Conservation (phyloP, 768 basidiomycete genomes). For the Serendipita sp. region DNA sequence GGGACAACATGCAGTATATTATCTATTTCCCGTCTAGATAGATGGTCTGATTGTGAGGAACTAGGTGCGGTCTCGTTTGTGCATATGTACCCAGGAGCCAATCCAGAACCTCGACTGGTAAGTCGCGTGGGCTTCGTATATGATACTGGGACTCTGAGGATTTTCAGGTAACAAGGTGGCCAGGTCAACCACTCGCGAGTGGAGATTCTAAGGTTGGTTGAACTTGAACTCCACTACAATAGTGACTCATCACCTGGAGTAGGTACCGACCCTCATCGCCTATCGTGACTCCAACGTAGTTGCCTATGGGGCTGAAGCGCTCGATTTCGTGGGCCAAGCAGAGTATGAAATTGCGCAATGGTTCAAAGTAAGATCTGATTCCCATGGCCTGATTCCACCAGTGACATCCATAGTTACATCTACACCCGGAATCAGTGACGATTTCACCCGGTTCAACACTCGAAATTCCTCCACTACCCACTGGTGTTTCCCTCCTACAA, state of each 20-base stretch:
- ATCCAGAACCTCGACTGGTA: not conserved
- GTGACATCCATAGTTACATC: not conserved
- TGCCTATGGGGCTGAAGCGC: slow-evolving; percentile 6
- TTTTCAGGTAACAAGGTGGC: slow-evolving; percentile 8
- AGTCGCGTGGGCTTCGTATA: not conserved
- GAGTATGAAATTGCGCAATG: slow-evolving; percentile 4
- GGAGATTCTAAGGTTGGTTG: not conserved
- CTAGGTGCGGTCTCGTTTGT: not conserved
- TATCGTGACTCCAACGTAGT: not conserved
- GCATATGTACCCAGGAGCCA: not conserved
- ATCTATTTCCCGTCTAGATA: not conserved
- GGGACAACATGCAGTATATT: not conserved
- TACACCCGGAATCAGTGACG: slow-evolving; percentile 5
- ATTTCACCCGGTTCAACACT: not conserved
- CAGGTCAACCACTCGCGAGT: slow-evolving; percentile 2
- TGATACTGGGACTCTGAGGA: not conserved
- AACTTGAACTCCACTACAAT: not conserved
- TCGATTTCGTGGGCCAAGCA: not conserved
- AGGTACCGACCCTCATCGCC: not conserved
- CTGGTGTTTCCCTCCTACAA: slow-evolving; percentile 9
- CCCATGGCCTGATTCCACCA: too few species aligned
- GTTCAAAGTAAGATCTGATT: not conserved
- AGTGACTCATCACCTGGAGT: not conserved
- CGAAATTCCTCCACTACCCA: slow-evolving; percentile 8
- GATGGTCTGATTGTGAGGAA: too few species aligned